Evolutionary conservation across 2,329 filamentous ascomycete genomes (phyloP), one percentile per base, ranked within the genome.

Genomic region (Aureobasidium sp.): DNA sequence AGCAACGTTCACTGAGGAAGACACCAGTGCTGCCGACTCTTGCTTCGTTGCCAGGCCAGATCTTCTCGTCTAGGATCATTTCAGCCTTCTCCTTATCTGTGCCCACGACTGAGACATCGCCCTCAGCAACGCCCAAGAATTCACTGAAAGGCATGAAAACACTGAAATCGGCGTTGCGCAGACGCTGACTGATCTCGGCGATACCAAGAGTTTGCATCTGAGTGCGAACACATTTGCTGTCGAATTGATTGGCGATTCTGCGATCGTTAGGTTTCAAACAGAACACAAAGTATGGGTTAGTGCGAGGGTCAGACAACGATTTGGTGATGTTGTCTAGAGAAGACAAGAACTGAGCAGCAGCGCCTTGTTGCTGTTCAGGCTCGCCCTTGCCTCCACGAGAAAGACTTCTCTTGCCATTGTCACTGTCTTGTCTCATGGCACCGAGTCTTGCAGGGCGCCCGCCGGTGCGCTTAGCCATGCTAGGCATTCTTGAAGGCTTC

Each of bases 241-340:
- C 94, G 69, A 97, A 99, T 71, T 99, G 94, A 68, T 99, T 99
- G 65, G 94, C 93, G 67, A 99, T 99, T 55, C 94, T 87, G 59
- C 94, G 85, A 73, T 99, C 94, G 68, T 99, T 99, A 25, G 94
- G 93, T 76, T 99, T 99, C 66, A 99, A 77, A 71, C 94, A 99
- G 76, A 99, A 97, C 48, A 99, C 84, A 69, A 97, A 97, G 76
- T 99, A 99, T 0, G 89, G 85, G 70, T 99, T 99, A 12, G 91
- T 89, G 70, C 91, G 90, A 4, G 87, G 84, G 2, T 89, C 86
- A 2, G 86, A 88, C 48, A 99, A 80, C 2, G 91, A 92, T 69
- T 93, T 92, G 63, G 87, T 95, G 62, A 99, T 90, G 64, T 94
- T 95, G 67, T 96, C 90, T 29, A 99, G 79, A 0, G 92, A 89